These are phyloP conservation scores for Fraxinus albicans DNA, from an alignment of 305 asterid species.

Conservation along the genomic window DNA sequence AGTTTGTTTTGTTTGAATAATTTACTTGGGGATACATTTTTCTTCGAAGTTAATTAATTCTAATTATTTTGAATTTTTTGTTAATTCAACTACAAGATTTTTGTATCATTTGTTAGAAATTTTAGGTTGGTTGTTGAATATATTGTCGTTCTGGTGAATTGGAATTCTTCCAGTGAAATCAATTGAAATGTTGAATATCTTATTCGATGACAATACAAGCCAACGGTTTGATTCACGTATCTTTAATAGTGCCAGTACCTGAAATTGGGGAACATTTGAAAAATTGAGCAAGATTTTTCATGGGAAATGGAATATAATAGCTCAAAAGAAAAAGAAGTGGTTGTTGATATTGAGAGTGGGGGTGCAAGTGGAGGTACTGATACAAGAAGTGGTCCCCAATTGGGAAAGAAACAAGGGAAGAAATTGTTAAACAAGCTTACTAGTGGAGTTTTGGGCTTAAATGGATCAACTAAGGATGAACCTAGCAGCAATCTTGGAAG, in stretches of 20 bases:
- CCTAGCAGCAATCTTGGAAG: background rate
- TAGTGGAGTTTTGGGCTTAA: slow-evolving; percentile 37
- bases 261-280: background rate
- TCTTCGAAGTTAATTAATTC: background rate
- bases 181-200: background rate
- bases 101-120: slow-evolving; percentile 12
- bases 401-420: slow-evolving; percentile 21
- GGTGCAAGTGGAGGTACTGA: slow-evolving; percentile 27
- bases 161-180: background rate
- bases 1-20: background rate
- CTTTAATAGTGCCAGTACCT: background rate
- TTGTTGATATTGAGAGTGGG: slow-evolving; percentile 44
- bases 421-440: slow-evolving; percentile 34
- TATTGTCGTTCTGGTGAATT: background rate
- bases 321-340: slow-evolving; percentile 26
- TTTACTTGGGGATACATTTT: background rate
- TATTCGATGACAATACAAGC: background rate
- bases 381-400: background rate
- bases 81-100: slow-evolving; percentile 22
- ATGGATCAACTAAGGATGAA: slow-evolving; percentile 18
- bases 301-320: slow-evolving; percentile 34
- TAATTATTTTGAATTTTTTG: background rate
- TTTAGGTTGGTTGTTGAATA: slow-evolving; percentile 25
- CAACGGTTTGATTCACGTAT: background rate
- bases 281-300: slow-evolving; percentile 8